Base-by-base conservation (phyloP, 345 rosid species). In the Lagerstroemia speciosa region DNA sequence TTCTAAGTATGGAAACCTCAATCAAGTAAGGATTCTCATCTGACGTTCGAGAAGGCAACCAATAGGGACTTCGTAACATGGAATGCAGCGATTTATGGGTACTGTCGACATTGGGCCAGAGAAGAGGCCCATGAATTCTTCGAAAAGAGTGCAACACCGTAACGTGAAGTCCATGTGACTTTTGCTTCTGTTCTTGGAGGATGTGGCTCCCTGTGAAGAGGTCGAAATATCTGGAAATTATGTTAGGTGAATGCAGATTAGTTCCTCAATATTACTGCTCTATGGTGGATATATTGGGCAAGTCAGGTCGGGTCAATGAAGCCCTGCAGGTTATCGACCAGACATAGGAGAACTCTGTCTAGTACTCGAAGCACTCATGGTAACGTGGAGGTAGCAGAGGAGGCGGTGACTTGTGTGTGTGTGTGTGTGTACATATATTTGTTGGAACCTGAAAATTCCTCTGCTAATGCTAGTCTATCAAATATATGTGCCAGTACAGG, bases 51-150 rank as follows among this genome's bases (percentile, higher is more conserved):
- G 61, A 91, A 81, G 82, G 78, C 99, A 19, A 75, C 64, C 38
- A 77, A 76, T 26, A 77, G 84, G 72, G 97, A 91, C 67, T 89
- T 84, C 32, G 95, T 89, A 72, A 89, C 96, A 48, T 91, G 99
- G 99, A 94, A 91, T 64, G 90, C 91, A 66, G 83, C 91, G 97
- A 85, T 94, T 66, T 83, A 89, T 36, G 95, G 96, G 50, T 94
- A 84, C 67, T 87, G 97, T 24, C 87, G 91, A 33, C 97, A 91
- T 69, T 97, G 98, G 34, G 87, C 66, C 20, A 95, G 90, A 75
- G 85, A 88, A 73, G 89, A 87, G 71, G 93, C 95, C 26, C 74
- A 91, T 46, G 58, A 79, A 67, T 57, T 82, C 45, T 94, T 89
- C 63, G 89, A 81, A 78, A n/a, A 73, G 71, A 31, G 86, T 91